Conservation (phyloP, 2,329 filamentous ascomycete genomes). For the Pyrenochaeta sp. region DNA sequence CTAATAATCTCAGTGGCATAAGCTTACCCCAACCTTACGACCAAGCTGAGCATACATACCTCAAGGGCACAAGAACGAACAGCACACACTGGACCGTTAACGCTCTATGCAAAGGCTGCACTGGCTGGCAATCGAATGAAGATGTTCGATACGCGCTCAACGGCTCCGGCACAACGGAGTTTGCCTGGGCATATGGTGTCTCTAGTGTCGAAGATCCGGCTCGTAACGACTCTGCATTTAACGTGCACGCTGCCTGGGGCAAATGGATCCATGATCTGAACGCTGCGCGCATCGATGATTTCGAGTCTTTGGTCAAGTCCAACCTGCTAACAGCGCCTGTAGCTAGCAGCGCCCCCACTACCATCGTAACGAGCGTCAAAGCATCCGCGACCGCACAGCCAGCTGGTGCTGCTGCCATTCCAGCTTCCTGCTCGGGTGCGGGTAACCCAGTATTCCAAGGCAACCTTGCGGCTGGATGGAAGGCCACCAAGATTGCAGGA, state of each 20-base stretch:
- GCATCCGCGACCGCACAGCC: slow-evolving; percentile 25
- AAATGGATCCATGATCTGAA: slow-evolving; percentile 46
- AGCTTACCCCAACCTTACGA: slow-evolving; percentile 39
- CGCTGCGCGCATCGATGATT: slow-evolving; percentile 41
- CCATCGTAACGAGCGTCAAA: slow-evolving; percentile 31
- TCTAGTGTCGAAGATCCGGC: slow-evolving; percentile 38
- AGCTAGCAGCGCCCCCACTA: slow-evolving; percentile 28
- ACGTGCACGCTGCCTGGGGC: slow-evolving; percentile 39
- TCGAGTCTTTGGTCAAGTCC: slow-evolving; percentile 39
- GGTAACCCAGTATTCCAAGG: slow-evolving; percentile 34
- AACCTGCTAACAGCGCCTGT: slow-evolving; percentile 40
- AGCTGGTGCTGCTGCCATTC: slow-evolving; percentile 33
- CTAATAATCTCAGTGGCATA: slow-evolving; percentile 36
- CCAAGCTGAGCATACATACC: slow-evolving; percentile 34
- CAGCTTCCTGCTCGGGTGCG: slow-evolving; percentile 40
- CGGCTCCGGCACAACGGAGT: slow-evolving; percentile 36
- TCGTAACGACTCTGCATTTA: slow-evolving; percentile 43
- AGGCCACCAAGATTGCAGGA: slow-evolving; percentile 43
- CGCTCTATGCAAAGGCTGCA: slow-evolving; percentile 42
- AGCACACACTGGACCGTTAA: slow-evolving; percentile 46
- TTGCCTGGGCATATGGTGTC: slow-evolving; percentile 44
- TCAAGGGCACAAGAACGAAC: slow-evolving; percentile 43
- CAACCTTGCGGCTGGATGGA: slow-evolving; percentile 41
- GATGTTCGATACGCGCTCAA: slow-evolving; percentile 37
- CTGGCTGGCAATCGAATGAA: slow-evolving; percentile 40